A percentile compares a stretch with the other conserved stretches of the same genome.
These are phyloP conservation scores for Apiotrichum brassicae DNA, from an alignment of 1,284 basidiomycete genomes.

Conservation along the genomic window DNA sequence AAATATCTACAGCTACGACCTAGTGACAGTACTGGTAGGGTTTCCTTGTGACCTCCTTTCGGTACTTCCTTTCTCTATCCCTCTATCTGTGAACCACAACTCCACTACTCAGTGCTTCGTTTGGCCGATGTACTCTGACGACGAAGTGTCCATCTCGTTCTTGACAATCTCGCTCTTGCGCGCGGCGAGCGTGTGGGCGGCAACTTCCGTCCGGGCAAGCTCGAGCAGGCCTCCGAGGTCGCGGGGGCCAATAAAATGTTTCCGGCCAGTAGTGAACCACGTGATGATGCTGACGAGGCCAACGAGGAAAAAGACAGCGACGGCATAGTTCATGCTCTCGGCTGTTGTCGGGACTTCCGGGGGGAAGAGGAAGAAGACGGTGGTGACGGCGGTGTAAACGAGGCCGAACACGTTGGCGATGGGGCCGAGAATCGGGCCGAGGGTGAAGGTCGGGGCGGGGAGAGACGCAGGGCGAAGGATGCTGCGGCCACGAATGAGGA, in stretches of 20 bases:
- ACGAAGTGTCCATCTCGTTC: too few species aligned
- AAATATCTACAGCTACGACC: too few species aligned
- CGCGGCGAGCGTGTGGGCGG: not conserved
- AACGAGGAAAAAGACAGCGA: slow-evolving; percentile 41
- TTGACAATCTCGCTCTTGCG: too few species aligned
- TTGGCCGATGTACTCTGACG: too few species aligned
- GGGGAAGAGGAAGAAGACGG: slow-evolving; percentile 52
- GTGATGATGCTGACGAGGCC: slow-evolving; percentile 35
- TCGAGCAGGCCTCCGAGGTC: slow-evolving; percentile 27
- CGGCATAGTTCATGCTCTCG: slow-evolving; percentile 48
- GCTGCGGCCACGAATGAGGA: slow-evolving; percentile 45
- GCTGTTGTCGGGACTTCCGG: slow-evolving; percentile 45
- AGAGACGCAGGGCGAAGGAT: slow-evolving; percentile 40
- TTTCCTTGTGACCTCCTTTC: too few species aligned
- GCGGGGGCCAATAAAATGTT: slow-evolving; percentile 43
- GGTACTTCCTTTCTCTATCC: too few species aligned
- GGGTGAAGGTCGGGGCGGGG: slow-evolving; percentile 32
- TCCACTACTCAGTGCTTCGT: too few species aligned
- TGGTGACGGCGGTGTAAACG: slow-evolving; percentile 46
- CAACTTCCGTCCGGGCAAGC: not conserved
- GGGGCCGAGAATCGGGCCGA: slow-evolving; percentile 36
- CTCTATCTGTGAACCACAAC: too few species aligned
- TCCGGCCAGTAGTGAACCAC: slow-evolving; percentile 43
- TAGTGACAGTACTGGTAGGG: too few species aligned
- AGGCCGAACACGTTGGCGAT: slow-evolving; percentile 43